Conservation (phyloP, 1,139 yeast genomes). For the Diutina rugosa region DNA sequence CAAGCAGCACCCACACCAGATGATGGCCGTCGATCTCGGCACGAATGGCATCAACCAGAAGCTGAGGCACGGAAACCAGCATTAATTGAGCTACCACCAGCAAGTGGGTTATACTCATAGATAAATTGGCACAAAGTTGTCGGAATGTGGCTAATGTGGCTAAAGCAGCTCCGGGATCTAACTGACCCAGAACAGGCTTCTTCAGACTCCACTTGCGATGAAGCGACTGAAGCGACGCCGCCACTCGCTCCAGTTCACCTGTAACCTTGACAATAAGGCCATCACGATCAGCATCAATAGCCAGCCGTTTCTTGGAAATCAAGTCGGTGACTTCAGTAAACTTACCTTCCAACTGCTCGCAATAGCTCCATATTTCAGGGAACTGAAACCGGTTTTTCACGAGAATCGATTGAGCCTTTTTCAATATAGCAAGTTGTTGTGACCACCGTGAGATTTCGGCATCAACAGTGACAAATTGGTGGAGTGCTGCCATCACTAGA, state of each 20-base stretch:
- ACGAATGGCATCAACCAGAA: background rate
- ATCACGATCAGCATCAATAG: slow-evolving; percentile 32
- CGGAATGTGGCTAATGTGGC: slow-evolving; percentile 31
- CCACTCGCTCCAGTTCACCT: slow-evolving; percentile 26
- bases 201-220: slow-evolving; percentile 32
- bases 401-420: background rate
- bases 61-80: slow-evolving; percentile 9
- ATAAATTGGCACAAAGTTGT: slow-evolving; percentile 9
- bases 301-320: slow-evolving; percentile 19
- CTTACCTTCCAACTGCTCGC: slow-evolving; percentile 51
- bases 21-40: background rate
- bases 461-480: background rate
- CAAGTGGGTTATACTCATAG: background rate
- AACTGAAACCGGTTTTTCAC: slow-evolving; percentile 7
- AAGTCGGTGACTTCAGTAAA: slow-evolving; percentile 32
- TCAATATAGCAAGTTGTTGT: background rate
- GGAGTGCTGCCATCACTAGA: background rate
- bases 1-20: slow-evolving; percentile 20
- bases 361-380: slow-evolving; percentile 43
- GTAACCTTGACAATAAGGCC: slow-evolving; percentile 28
- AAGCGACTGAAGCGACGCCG: slow-evolving; percentile 15
- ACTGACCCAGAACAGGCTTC: slow-evolving; percentile 33
- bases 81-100: slow-evolving; percentile 10
- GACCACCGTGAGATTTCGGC: background rate
- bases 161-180: slow-evolving; percentile 40